Conservation (phyloP, 495 filamentous ascomycete genomes). For the Aspergillus kassunensis region DNA sequence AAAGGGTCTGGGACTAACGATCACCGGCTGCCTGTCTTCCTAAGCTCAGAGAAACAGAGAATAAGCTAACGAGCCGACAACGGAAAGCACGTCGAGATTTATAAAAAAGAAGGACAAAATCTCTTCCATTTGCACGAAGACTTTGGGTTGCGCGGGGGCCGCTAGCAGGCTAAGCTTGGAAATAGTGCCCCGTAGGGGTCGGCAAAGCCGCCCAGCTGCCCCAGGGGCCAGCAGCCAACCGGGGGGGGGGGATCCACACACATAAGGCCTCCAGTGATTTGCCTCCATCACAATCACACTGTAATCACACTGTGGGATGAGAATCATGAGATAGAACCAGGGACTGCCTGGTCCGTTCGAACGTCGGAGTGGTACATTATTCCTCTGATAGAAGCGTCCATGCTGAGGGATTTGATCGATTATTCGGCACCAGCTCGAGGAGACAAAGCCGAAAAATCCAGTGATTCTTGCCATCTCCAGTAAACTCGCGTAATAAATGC, state of each 20-base stretch:
- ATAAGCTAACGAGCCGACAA: background rate
- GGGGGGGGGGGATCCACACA: constrained; percentile 10
- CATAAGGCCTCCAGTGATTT: background rate
- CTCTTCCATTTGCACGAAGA: background rate
- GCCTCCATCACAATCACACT: background rate
- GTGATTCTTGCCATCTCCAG: background rate
- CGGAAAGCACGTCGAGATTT: background rate
- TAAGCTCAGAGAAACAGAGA: background rate
- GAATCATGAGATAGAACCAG: background rate
- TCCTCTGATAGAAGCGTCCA: background rate
- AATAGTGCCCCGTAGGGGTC: background rate
- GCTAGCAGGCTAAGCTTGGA: constrained; percentile 16
- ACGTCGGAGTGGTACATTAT: too few species aligned
- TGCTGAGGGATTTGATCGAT: background rate
- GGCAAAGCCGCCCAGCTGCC: too few species aligned
- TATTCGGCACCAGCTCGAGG: background rate
- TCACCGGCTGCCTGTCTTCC: too few species aligned
- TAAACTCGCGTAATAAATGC: background rate
- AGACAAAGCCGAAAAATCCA: background rate
- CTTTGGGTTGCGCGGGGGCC: background rate
- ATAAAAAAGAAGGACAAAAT: constrained; percentile 1
- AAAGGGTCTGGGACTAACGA: background rate
- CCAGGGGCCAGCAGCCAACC: background rate
- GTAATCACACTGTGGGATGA: too few species aligned
- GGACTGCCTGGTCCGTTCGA: background rate